Percentiles rank a stretch among this genome's conserved stretches.
phyloP scores from a whole-genome alignment of 2,329 filamentous ascomycete genomes.

The Amauroascus verrucosus region DNA sequence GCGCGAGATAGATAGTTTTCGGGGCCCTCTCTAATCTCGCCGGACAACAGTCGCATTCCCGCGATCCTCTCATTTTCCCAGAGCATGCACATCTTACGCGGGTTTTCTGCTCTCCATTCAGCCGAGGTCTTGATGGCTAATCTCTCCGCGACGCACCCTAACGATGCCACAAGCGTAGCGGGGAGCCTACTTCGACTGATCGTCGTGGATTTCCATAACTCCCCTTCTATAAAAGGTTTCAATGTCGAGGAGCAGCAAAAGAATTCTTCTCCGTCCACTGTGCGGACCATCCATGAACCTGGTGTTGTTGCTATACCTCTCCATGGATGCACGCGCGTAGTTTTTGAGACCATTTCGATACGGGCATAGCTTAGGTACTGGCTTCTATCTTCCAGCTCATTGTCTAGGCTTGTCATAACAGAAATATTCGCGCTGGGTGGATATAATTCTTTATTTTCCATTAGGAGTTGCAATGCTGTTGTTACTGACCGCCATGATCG shows the following conservation, averaged over 20 bases:
- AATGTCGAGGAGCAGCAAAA: background rate
- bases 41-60: background rate
- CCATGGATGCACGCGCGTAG: background rate
- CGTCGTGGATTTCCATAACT: background rate
- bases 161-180: background rate
- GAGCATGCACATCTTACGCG: background rate
- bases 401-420: no score
- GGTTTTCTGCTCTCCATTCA: background rate
- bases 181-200: background rate
- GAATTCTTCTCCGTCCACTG: background rate
- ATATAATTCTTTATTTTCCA: no score
- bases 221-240: background rate
- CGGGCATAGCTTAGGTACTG: no score
- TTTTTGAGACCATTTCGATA: background rate
- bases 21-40: background rate
- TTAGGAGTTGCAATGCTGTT: no score
- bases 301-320: background rate
- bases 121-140: background rate
- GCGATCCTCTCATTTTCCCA: background rate
- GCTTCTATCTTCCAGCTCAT: no score
- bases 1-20: background rate
- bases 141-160: background rate
- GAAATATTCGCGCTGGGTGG: no score
- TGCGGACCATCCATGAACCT: background rate
- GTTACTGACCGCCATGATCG: no score